Conservation (phyloP, 768 basidiomycete species). For the Mycena alexandri region DNA sequence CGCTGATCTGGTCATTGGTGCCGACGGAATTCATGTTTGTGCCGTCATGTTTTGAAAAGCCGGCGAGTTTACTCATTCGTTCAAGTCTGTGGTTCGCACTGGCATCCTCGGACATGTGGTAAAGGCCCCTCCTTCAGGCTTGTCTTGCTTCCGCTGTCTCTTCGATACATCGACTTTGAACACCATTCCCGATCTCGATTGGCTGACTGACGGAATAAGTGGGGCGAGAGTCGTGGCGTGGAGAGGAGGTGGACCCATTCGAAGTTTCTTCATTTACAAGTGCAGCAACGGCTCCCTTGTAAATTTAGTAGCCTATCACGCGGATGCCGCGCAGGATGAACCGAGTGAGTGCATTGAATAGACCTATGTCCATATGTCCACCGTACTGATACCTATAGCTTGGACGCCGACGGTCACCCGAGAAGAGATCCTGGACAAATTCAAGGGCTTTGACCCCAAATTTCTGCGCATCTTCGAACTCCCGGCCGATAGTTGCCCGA, state of each 20-base stretch:
- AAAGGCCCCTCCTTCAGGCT: constrained; percentile 4
- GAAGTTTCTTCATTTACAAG: constrained; percentile 9
- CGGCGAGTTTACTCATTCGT: neutral
- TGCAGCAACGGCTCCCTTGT: constrained; percentile 12
- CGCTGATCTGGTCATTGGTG: constrained; percentile 41
- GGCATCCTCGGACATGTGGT: constrained; percentile 9
- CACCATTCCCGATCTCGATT: constrained; percentile 15
- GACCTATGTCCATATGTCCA: no score
- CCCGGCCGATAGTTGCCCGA: neutral
- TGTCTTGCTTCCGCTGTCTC: constrained; percentile 17
- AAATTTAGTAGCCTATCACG: constrained; percentile 6
- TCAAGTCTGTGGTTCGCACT: constrained; percentile 24
- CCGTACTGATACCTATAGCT: neutral
- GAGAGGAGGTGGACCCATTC: neutral
- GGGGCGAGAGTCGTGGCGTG: neutral
- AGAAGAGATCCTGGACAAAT: constrained; percentile 4
- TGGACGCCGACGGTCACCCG: constrained; percentile 1
- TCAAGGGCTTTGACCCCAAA: constrained; percentile 12
- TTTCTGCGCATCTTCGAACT: constrained; percentile 26
- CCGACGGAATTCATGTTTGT: constrained; percentile 34
- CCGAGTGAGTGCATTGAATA: neutral
- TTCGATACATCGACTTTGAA: constrained; percentile 5
- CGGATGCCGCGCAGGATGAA: neutral
- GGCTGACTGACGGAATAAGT: neutral
- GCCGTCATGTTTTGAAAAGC: no score